Base-by-base conservation (phyloP, 805 yeast species). In the Candida koratica region DNA sequence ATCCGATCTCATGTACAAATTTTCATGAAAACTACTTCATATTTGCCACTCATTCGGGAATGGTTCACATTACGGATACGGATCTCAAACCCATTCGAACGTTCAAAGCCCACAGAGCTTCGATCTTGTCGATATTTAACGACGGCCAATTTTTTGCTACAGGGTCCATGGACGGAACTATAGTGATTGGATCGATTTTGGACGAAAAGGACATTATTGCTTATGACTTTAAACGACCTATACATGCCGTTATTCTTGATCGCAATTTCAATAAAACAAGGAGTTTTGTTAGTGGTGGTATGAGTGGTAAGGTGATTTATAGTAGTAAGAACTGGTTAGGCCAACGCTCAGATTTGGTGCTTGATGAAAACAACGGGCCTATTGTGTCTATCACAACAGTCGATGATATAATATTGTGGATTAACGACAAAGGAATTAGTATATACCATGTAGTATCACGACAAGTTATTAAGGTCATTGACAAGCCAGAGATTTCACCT, bases 131-230 rank as follows among this genome's bases (percentile, higher is more conserved):
- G 0, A 68, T 87, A 0, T 75, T 79, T 36, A 70, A 83, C 1
- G 94, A 86, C 51, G 93, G 94, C 0, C 59, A 59, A 6, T 77
- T 71, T 49, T 77, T 93, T 41, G 94, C 93, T 0, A 80, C 95
- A 0, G 96, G 89, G 0, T 87, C 97, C 0, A 81, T 90, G 66
- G 98, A 93, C 54, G 98, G 98, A 0, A 84, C 95, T 0, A 83
- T 90, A 0, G 87, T 87, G 1, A 74, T 87, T 4, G 93, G 96
- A 0, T 74, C 88, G 2, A 62, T 85, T 1, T 40, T 45, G 1
- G 84, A 81, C 43, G 75, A 75, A 13, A 60, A 66, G 4, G 93
- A 83, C 47, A 75, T 83, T 2, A 66, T 72, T 0, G 88, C 87
- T 2, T 81, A 75, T 47, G 95, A 89, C 57, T 84, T 88, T 56